A percentile compares a stretch with the other conserved stretches of the same genome.
phyloP scores from a whole-genome alignment of 768 basidiomycete genomes.

The Tylopilus intermedius region DNA sequence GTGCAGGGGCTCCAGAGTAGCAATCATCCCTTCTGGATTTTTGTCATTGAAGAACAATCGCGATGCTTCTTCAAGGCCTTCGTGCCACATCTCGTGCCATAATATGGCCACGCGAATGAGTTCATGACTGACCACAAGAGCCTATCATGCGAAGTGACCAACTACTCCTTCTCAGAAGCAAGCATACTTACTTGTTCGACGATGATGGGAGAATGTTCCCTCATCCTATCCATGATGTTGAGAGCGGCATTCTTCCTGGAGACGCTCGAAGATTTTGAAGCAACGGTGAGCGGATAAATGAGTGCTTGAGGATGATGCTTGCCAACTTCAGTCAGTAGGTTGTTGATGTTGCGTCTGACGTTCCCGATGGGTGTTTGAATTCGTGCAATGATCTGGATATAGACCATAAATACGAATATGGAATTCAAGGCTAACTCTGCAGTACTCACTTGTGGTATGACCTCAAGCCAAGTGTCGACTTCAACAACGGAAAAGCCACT shows the following conservation, averaged over 20 bases:
- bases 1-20: conserved; percentile 85
- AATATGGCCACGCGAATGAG: conserved; percentile 95
- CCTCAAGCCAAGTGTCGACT: conserved; percentile 97
- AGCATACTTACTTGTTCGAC: conserved; percentile 70
- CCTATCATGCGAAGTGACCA: conserved; percentile 38
- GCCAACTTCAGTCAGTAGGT: conserved; percentile 85
- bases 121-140: conserved; percentile 85
- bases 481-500: conserved; percentile 84
- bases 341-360: conserved; percentile 85
- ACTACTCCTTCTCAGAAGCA: neutral
- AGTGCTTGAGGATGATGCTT: conserved; percentile 96
- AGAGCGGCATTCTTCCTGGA: conserved; percentile 78
- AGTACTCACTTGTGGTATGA: conserved; percentile 83
- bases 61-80: conserved; percentile 96
- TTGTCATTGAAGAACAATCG: conserved; percentile 94
- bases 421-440: neutral
- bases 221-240: conserved; percentile 87
- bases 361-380: conserved; percentile 90
- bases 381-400: conserved; percentile 84
- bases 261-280: conserved; percentile 88
- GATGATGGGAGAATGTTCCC: conserved; percentile 80
- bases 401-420: neutral
- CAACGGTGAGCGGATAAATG: conserved; percentile 93
- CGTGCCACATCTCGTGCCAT: conserved; percentile 99
- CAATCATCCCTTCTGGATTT: conserved; percentile 97